Conservation (phyloP, 352 stramenopile species). For the Phytophthora cryptogea region DNA sequence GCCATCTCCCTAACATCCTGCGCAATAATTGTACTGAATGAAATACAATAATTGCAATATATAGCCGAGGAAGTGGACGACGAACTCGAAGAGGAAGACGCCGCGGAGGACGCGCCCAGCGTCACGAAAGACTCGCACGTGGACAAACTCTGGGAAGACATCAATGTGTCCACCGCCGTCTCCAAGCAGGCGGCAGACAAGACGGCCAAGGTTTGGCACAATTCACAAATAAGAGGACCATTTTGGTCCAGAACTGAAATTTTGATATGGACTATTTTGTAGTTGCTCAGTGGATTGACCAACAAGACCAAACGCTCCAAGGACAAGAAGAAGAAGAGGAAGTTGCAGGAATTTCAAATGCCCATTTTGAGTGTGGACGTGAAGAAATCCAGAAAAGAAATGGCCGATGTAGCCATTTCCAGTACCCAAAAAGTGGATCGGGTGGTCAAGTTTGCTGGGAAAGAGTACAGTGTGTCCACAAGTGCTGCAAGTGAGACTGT, state of each 20-base stretch:
- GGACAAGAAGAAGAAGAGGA: constrained; percentile 54
- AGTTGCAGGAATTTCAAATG: constrained; percentile 71
- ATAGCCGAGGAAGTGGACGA: constrained; percentile 22
- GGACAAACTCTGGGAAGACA: constrained; percentile 64
- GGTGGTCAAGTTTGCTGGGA: constrained; percentile 85
- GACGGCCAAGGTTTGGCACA: constrained; percentile 46
- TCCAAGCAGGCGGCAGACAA: constrained; percentile 52
- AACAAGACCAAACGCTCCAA: constrained; percentile 18
- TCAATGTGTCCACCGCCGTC: constrained; percentile 64
- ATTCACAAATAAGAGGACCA: not conserved
- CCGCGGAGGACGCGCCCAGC: constrained; percentile 12
- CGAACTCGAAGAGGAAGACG: not conserved
- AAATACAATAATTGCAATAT: not conserved
- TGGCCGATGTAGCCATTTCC: constrained; percentile 21
- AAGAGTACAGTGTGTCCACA: constrained; percentile 65
- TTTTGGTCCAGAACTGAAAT: not conserved
- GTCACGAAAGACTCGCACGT: constrained; percentile 41
- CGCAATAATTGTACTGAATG: not conserved
- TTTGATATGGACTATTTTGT: constrained; percentile 2
- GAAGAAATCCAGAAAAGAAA: constrained; percentile 56
- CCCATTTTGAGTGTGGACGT: constrained; percentile 73
- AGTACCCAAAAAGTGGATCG: constrained; percentile 49
- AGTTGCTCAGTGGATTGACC: constrained; percentile 59
- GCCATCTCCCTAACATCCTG: not conserved
- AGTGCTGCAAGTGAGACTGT: constrained; percentile 6